phyloP scores from a whole-genome alignment of 441 rosid genomes.

The Eruca vesicaria region DNA sequence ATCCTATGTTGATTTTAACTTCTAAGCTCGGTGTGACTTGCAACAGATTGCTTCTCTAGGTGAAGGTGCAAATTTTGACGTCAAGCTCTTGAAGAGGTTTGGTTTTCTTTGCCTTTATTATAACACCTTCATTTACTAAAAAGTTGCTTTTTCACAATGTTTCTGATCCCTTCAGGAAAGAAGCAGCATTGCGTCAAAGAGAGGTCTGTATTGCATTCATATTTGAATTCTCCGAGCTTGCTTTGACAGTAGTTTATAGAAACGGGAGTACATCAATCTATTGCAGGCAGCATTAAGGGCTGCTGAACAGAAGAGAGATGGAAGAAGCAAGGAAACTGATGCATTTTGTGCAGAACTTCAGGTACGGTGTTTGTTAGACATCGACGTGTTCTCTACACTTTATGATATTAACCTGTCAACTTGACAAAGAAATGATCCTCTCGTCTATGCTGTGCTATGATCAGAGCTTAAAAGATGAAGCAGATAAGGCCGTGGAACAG shows the following conservation, averaged over 20 bases:
- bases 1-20: constrained; percentile 8
- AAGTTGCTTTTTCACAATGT: not conserved
- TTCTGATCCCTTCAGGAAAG: constrained; percentile 55
- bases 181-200: constrained; percentile 94
- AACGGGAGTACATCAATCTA: not conserved
- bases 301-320: constrained; percentile 72
- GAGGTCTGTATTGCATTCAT: constrained; percentile 52
- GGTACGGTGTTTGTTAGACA: constrained; percentile 42
- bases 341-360: constrained; percentile 65
- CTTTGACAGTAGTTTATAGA: not conserved
- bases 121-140: not conserved
- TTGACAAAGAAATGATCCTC: constrained; percentile 9
- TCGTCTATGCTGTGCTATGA: constrained; percentile 14
- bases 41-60: constrained; percentile 74
- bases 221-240: not conserved
- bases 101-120: not conserved
- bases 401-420: constrained; percentile 1
- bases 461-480: constrained; percentile 77
- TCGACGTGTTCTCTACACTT: not conserved
- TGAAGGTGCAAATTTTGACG: constrained; percentile 92
- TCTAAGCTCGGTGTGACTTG: constrained; percentile 3
- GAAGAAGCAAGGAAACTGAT: constrained; percentile 67
- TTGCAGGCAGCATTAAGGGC: constrained; percentile 86
- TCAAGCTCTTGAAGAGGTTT: constrained; percentile 65
- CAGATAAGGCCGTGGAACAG: constrained; percentile 58